These are phyloP conservation scores for Entelexis sorbosivorans DNA, from an alignment of 1,139 yeast genomes.

Conservation along the genomic window DNA sequence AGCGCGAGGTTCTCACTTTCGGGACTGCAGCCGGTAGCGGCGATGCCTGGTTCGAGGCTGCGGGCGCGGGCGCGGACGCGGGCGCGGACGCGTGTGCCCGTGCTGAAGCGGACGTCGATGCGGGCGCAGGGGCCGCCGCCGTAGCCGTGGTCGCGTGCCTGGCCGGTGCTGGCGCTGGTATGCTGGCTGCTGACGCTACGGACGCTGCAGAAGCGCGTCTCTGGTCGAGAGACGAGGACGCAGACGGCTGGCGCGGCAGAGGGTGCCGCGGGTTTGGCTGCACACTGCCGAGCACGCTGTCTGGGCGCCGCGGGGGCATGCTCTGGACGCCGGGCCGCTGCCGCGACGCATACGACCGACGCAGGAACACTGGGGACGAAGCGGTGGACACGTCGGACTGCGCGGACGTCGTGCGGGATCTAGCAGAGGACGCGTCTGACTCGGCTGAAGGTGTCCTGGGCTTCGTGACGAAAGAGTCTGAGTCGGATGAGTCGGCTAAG, in stretches of 20 bases:
- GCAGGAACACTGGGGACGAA: not conserved
- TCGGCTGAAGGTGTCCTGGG: not conserved
- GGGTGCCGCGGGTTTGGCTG: not conserved
- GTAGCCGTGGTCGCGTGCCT: too few species aligned
- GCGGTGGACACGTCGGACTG: not conserved
- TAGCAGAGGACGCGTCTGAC: not conserved
- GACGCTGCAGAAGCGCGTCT: not conserved
- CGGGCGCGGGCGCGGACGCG: too few species aligned
- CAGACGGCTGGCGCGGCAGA: not conserved
- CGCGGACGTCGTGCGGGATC: not conserved
- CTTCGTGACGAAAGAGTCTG: too few species aligned
- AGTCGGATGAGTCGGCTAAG: too few species aligned
- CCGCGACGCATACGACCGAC: slow-evolving; percentile 1
- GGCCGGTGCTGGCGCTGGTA: too few species aligned
- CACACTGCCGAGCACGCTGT: not conserved
- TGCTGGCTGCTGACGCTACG: not conserved
- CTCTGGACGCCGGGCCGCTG: slow-evolving; percentile 3
- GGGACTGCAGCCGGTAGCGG: not conserved
- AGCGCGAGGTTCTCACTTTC: slow-evolving; percentile 4
- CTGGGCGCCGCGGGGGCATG: slow-evolving; percentile 3
- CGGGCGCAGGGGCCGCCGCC: too few species aligned
- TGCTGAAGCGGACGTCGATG: too few species aligned
- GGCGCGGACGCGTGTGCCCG: too few species aligned
- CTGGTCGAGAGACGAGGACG: not conserved
- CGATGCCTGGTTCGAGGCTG: not conserved